Evolutionary conservation across 306 rosid genomes (phyloP), one percentile per base, ranked within the genome.

Genomic region (Fragaria ananassa): DNA sequence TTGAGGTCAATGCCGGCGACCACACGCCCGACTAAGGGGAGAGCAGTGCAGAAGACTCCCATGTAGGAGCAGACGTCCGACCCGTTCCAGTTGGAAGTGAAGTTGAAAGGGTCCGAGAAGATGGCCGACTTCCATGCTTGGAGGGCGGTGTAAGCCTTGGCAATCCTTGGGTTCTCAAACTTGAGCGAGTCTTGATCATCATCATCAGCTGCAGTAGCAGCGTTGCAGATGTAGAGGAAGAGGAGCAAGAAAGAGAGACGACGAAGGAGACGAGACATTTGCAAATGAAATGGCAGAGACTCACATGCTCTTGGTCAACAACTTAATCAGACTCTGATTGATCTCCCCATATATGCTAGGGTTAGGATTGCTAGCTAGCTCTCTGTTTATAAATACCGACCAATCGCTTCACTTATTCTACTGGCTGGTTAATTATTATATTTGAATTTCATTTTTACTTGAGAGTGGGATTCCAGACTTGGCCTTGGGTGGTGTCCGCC

Each of bases 61-160:
- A 60, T 71, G 64, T 78, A 80, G 8, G 80, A 80, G 19, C 84
- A 80, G 4, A 80, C 80, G 25, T 75, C 57, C 11, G 84, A 37
- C 9, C 80, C 80, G 6, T 46, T 66, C 84, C 84, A 80, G 76
- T 50, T 75, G 46, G 80, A 23, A 34, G 84, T 80, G 80, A 70
- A 68, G 73, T 80, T 80, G 35, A 34, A 61, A 4, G 84, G 84
- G 73, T 80, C 84, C 0, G 84, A 80, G 67, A 72, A 75, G 7
- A 80, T 80, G 47, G 84, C 31, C 15, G 49, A 70, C 78, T 80
- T 80, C 84, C 84, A 80, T 10, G 80, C 77, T 60, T 80, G 80
- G 29, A 80, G 76, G 45, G 76, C 72, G 31, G 62, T 62, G 84
- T 80, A 80, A 42, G 84, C 84, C 42, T 19, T 75, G 12, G 53